Evolutionary conservation across 2,329 filamentous ascomycete species (phyloP), one percentile per base, ranked within the genome.

Genomic region (Magnaporthales sp.): DNA sequence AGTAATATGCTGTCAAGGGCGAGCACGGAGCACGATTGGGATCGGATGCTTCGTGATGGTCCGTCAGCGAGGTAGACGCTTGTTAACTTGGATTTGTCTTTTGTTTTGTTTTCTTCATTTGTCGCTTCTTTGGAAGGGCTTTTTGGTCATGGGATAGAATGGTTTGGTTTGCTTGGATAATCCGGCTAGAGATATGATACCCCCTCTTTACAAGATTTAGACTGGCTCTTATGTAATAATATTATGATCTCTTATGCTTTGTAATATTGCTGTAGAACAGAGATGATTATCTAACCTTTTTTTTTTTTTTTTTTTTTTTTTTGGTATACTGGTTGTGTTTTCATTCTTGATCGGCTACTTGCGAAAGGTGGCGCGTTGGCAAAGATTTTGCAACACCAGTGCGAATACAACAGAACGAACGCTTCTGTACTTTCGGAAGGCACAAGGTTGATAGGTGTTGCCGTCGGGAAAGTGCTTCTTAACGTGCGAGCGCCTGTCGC

Each of bases 11-110:
- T 19, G 15, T 26, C 63, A 4, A 54, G 19, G 22, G 10, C 26
- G 30, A 65, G 46, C 29, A 11, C 27, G 10, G 63, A 65, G 63
- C 8, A 65, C 26, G 46, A 65, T 26, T 65, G 63, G 63, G 63
- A 65, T 58, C 63, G 63, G 26, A 51, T 51, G 63, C 24, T 65
- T 27, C 46, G 63, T 15, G 30, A 56, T 24, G 38, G 63, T 26
- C 63, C 46, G 5, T 29, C 63, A 13, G n/a, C 38, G n/a, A 13
- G 38, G n/a, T 46, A n/a, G n/a, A 46, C 15, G 15, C 38, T 46
- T 46, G 10, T n/a, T 19, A 7, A 46, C 38, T 46, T 38, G 2
- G 32, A 15, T 26, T 26, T 30, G 15, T 19, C 26, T 63, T 60
- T 8, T 29, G 31, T 11, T 63, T 38, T 64, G 27, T 66, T 38